A percentile compares a stretch with the other conserved stretches of the same genome.
These are phyloP conservation scores for Cercospora zeina DNA, from an alignment of 2,329 filamentous ascomycete species.

Conservation along the genomic window DNA sequence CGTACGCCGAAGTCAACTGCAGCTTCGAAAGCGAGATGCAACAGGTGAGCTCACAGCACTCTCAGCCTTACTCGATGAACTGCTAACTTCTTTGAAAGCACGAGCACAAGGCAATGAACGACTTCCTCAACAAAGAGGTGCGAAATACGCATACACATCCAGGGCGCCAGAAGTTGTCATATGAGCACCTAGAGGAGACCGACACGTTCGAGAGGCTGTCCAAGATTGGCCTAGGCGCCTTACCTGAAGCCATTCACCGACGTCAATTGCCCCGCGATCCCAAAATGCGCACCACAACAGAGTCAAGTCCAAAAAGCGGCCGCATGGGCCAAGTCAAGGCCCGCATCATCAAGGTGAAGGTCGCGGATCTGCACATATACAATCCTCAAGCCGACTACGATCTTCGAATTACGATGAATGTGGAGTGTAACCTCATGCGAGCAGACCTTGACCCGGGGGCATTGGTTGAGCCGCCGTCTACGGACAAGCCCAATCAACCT, in stretches of 20 bases:
- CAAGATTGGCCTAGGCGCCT: slow-evolving; percentile 56
- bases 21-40: slow-evolving; percentile 89
- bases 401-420: slow-evolving; percentile 88
- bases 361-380: slow-evolving; percentile 76
- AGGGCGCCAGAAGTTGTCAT: slow-evolving; percentile 66
- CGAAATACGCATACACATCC: slow-evolving; percentile 30
- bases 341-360: slow-evolving; percentile 89
- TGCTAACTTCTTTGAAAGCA: slow-evolving; percentile 49
- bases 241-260: slow-evolving; percentile 52
- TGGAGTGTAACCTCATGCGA: slow-evolving; percentile 72
- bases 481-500: slow-evolving; percentile 44
- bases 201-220: slow-evolving; percentile 83
- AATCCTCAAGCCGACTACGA: slow-evolving; percentile 77
- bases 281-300: slow-evolving; percentile 60
- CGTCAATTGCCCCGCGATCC: slow-evolving; percentile 59
- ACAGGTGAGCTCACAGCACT: slow-evolving; percentile 59
- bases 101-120: slow-evolving; percentile 81
- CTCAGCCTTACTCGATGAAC: background rate
- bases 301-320: slow-evolving; percentile 73
- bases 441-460: slow-evolving; percentile 57
- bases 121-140: slow-evolving; percentile 74
- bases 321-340: slow-evolving; percentile 55
- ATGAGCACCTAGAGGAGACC: slow-evolving; percentile 77
- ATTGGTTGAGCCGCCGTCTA: slow-evolving; percentile 54
- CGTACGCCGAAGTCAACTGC: slow-evolving; percentile 51